Evolutionary conservation across 352 stramenopile genomes (phyloP).

Genomic region (Globisporangium parvum): DNA sequence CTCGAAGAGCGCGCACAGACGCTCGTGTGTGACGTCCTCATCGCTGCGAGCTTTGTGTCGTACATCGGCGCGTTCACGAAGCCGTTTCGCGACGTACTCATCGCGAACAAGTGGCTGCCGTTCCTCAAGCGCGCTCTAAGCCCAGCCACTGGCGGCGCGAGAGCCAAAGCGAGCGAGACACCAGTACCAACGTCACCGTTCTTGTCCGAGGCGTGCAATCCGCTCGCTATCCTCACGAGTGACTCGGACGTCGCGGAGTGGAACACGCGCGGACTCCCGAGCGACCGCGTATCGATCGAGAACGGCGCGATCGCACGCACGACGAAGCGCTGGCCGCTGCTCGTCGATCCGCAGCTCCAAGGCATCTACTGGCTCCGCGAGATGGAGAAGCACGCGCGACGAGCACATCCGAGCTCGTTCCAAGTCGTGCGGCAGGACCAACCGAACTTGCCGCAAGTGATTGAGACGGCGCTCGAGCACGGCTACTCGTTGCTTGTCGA

Average conservation of each 20-base stretch:
- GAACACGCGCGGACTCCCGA: constrained; percentile 80
- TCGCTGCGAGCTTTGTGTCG: constrained; percentile 90
- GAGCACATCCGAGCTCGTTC: constrained; percentile 32
- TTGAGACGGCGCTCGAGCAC: constrained; percentile 79
- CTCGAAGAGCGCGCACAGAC: constrained; percentile 70
- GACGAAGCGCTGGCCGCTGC: constrained; percentile 77
- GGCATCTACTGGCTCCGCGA: constrained; percentile 85
- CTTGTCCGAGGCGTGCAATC: constrained; percentile 39
- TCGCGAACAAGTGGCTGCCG: constrained; percentile 82
- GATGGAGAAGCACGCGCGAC: constrained; percentile 68
- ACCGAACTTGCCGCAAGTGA: constrained; percentile 55
- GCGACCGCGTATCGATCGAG: constrained; percentile 86
- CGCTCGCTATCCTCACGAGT: constrained; percentile 65
- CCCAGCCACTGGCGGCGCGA: constrained; percentile 16
- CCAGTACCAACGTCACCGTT: constrained; percentile 8
- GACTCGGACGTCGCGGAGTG: constrained; percentile 82
- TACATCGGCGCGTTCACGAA: constrained; percentile 95
- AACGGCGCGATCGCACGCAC: constrained; percentile 86
- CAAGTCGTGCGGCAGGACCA: constrained; percentile 84
- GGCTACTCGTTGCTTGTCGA: constrained; percentile 82
- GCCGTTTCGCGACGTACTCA: constrained; percentile 81
- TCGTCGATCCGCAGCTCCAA: constrained; percentile 91
- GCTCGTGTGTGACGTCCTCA: constrained; percentile 87
- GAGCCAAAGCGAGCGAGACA: neutral
- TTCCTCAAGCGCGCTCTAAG: constrained; percentile 56